Evolutionary conservation across 169 alveolate genomes (phyloP), one percentile per base, ranked within the genome.

Genomic region (Plasmodium falciparum): DNA sequence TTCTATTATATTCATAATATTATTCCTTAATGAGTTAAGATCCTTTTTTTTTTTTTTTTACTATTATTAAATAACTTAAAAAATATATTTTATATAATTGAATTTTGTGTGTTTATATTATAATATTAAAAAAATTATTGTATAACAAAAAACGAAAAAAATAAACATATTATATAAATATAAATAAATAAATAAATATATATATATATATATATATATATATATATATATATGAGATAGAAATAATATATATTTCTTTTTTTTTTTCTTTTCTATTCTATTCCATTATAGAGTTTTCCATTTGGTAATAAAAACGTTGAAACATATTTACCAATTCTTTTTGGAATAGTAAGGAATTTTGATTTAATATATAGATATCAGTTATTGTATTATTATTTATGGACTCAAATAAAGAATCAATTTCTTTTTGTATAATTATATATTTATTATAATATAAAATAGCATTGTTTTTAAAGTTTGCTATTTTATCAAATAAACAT

Each of bases 391-490:
- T 76, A 7, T 76, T 76, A 65, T 39, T 76, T 62, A 76, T 65
- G 8, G 70, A 62, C 13, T 47, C 15, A n/a, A 76, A 56, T 9
- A 76, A 69, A 15, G 15, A 45, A 58, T 76, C 49, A 20, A 76
- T 62, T 13, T 76, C 89, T 47, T 63, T 76, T 65, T 76, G 89
- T 76, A 76, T 24, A 56, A n/a, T 22, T 76, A 76, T 45, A 65
- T 63, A 50, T 65, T 76, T 76, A 43, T 76, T 17, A 13, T n/a
- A 76, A 52, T 63, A 63, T n/a, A 56, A 47, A 24, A 65, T 12
- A 11, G 78, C 26, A 63, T 47, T 76, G 8, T 47, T 63, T 58
- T 76, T 76, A 49, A 66, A 26, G 49, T 76, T 76, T 4, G 5
- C 26, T 49, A 76, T 20, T 66, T 50, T 43, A 47, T 76, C 89